phyloP scores from a whole-genome alignment of 768 basidiomycete genomes.

The Lentinus tigrinus region DNA sequence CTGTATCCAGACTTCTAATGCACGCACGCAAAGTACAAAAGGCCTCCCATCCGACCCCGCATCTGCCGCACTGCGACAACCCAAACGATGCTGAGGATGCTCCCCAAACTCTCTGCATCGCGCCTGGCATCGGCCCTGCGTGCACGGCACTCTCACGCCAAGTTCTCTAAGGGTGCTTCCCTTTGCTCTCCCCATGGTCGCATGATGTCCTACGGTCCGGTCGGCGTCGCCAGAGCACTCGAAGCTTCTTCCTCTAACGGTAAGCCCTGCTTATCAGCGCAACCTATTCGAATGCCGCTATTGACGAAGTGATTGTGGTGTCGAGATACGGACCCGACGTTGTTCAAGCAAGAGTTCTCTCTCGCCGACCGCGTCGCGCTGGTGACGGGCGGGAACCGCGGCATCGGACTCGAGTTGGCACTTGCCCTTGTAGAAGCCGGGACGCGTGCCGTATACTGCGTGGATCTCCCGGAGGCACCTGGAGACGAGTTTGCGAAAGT shows the following conservation, averaged over 20 bases:
- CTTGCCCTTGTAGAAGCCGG: conserved; percentile 72
- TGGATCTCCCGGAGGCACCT: conserved; percentile 58
- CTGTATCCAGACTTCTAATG: too few relatives aligned
- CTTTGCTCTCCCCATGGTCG: background rate
- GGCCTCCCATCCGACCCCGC: too few relatives aligned
- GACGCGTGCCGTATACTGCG: conserved; percentile 61
- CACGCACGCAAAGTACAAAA: too few relatives aligned
- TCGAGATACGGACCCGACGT: conserved; percentile 20
- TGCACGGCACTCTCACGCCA: background rate
- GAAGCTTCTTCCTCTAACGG: conserved; percentile 47
- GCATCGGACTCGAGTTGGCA: conserved; percentile 82
- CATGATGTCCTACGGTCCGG: conserved; percentile 46
- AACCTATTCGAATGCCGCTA: conserved; percentile 33
- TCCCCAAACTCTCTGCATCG: background rate
- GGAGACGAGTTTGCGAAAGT: conserved; percentile 58
- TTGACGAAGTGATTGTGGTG: background rate
- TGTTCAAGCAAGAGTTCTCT: conserved; percentile 28
- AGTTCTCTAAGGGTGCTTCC: conserved; percentile 1
- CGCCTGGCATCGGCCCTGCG: background rate
- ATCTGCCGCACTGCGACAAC: too few relatives aligned
- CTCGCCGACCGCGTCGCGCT: conserved; percentile 35
- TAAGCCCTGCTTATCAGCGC: background rate
- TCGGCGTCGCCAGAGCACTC: conserved; percentile 63
- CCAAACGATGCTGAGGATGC: background rate
- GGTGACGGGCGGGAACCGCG: conserved; percentile 41